phyloP scores from a whole-genome alignment of 108 stramenopile species.

The Nitzschia palea region DNA sequence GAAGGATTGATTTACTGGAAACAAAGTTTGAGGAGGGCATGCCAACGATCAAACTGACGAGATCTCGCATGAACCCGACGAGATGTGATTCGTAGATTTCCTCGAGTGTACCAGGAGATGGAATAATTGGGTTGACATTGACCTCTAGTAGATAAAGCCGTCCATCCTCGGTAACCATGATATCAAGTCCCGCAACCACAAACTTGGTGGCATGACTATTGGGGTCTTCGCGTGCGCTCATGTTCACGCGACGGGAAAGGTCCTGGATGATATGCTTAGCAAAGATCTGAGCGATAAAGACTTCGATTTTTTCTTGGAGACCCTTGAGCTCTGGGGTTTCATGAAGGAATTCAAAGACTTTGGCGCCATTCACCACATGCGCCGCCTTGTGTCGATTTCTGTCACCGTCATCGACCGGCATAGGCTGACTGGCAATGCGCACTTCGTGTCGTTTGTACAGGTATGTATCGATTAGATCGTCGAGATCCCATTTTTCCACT shows the following conservation, averaged over 20 bases:
- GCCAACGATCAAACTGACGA: conserved; percentile 34
- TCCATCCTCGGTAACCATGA: conserved; percentile 52
- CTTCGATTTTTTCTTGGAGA: conserved; percentile 30
- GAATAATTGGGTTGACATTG: conserved; percentile 50
- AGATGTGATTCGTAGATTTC: conserved; percentile 39
- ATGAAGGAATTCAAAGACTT: conserved; percentile 23
- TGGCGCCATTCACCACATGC: conserved; percentile 46
- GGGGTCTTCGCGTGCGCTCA: conserved; percentile 6
- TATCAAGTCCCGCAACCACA: conserved; percentile 47
- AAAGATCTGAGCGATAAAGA: conserved; percentile 43
- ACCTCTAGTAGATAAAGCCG: conserved; percentile 47
- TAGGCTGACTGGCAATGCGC: conserved; percentile 43
- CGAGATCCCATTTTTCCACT: conserved; percentile 34
- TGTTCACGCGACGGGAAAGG: conserved; percentile 35
- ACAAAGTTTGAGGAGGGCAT: conserved; percentile 21
- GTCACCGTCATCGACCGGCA: conserved; percentile 20
- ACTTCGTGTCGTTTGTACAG: conserved; percentile 59
- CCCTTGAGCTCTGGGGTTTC: conserved; percentile 37
- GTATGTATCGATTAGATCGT: conserved; percentile 46
- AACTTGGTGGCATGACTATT: conserved; percentile 27
- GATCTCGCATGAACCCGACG: conserved; percentile 43
- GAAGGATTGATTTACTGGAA: conserved; percentile 21
- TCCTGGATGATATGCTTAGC: conserved; percentile 42
- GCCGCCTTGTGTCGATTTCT: conserved; percentile 28
- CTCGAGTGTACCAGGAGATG: conserved; percentile 18